Conservation (phyloP, 2,329 filamentous ascomycete genomes). For the Neonectria punicea region DNA sequence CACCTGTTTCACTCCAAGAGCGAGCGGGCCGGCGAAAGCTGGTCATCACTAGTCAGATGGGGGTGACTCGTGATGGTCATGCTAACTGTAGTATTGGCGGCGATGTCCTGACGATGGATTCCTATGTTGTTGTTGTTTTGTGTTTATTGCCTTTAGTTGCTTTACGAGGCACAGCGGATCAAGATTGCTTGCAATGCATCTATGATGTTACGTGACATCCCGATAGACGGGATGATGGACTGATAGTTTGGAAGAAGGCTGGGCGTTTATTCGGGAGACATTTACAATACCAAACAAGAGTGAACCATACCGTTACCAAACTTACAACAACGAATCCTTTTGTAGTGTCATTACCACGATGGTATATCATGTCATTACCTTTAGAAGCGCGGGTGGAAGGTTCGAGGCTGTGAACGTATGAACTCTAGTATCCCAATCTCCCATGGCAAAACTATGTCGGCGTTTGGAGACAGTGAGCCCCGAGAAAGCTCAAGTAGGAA, state of each 20-base stretch:
- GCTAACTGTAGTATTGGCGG: neutral
- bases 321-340: neutral
- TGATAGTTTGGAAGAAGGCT: neutral
- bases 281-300: neutral
- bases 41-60: slow-evolving; percentile 26
- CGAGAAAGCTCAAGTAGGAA: neutral
- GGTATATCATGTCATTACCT: neutral
- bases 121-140: neutral
- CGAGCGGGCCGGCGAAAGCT: slow-evolving; percentile 26
- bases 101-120: neutral
- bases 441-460: neutral
- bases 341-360: neutral
- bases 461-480: neutral
- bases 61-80: slow-evolving; percentile 1
- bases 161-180: neutral
- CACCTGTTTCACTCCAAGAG: slow-evolving; percentile 42
- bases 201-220: neutral
- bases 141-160: neutral
- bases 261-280: neutral
- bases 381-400: neutral
- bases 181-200: neutral
- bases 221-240: neutral
- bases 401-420: neutral
- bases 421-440: neutral
- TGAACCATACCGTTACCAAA: neutral